Evolutionary conservation across 257 asterid species (phyloP), one percentile per base, ranked within the genome.

Genomic region (Buddleja alternifolia): DNA sequence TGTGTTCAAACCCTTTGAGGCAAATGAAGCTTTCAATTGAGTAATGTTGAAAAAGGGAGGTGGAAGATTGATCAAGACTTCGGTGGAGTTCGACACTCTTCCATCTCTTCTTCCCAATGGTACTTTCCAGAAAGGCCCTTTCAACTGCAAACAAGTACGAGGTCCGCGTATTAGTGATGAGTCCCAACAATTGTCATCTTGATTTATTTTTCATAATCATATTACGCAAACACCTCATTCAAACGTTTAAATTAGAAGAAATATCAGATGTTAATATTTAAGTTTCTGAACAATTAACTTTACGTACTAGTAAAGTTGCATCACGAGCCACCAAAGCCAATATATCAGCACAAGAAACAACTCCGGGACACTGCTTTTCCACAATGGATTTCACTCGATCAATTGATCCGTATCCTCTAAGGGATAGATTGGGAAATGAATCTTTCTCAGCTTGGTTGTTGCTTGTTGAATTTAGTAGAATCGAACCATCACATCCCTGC

Each of bases 291-390:
- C 34, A 1, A 29, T 29, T 29, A 29, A n/a, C 0, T 3, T 12
- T 0, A 29, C 78, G 66, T 65, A 85, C 92, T 14, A 44, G 20
- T 9, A 64, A 7, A 44, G 71, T 67, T 10, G 81, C 81, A 55
- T 85, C 92, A 4, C 92, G 79, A 48, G 96, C 81, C 7, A 83
- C 86, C 70, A 89, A 75, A 32, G 93, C 87, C 41, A 88, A 0
- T 41, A 86, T 81, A 83, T 88, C 96, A 45, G 96, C 96, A 56
- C 96, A 89, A 15, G 96, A 86, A 14, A 89, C 92, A 4, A 85
- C 83, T 0, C 87, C 86, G 0, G 90, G 94, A 14, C 94, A 89
- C 58, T 40, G 12, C 50, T 73, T 65, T 60, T 89, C 96, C 6
- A 89, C 73, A 0, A 70, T 80, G 0, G 89, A 45, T 65, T 89